Conservation (phyloP, 257 asterid species). For the Gentiana macrophylla region DNA sequence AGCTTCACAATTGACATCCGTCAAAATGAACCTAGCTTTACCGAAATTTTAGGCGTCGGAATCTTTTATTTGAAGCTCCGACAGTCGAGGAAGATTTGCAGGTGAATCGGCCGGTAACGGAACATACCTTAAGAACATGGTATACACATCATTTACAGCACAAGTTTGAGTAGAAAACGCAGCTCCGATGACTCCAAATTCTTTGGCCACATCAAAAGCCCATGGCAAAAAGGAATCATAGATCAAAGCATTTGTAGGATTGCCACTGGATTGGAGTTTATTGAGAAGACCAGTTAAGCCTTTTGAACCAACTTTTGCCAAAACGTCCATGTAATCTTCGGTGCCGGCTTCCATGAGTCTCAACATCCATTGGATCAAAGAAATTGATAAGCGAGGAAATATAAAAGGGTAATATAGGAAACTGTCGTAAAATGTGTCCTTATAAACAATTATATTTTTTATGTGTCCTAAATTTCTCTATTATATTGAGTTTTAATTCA, state of each 20-base stretch:
- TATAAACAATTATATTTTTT: no score
- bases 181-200: constrained; percentile 39
- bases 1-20: constrained; percentile 41
- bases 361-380: no score
- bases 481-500: no score
- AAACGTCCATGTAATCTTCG: no score
- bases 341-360: no score
- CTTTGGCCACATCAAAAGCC: constrained; percentile 61
- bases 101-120: constrained; percentile 31
- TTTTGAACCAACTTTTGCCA: background rate
- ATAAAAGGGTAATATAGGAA: no score
- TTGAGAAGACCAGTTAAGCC: constrained; percentile 6
- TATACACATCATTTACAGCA: constrained; percentile 42
- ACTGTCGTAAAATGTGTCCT: no score
- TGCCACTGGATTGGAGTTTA: constrained; percentile 5
- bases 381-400: no score
- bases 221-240: constrained; percentile 61
- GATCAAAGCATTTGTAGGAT: constrained; percentile 2
- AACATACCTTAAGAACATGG: constrained; percentile 30
- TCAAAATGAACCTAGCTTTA: constrained; percentile 35
- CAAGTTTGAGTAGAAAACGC: constrained; percentile 60
- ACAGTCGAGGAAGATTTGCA: constrained; percentile 42
- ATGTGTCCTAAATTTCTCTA: no score
- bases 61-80: constrained; percentile 19
- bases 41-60: no score